A percentile compares a stretch with the other conserved stretches of the same genome.
phyloP scores from a whole-genome alignment of 1,284 basidiomycete genomes.

The Irpex sp. region DNA sequence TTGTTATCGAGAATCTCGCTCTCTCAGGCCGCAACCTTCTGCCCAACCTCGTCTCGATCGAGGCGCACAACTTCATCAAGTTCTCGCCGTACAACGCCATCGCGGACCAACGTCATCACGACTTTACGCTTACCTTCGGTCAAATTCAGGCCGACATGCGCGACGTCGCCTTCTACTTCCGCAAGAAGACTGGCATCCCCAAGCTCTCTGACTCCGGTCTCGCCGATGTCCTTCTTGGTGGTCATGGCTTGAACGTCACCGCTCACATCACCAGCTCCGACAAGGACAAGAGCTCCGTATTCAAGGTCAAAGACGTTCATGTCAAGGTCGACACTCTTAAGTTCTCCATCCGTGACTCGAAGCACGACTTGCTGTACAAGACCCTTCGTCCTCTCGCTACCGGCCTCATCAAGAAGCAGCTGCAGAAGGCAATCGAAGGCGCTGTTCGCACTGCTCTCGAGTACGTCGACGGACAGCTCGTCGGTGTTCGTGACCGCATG shows the following conservation, averaged over 20 bases:
- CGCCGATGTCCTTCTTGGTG: constrained; percentile 87
- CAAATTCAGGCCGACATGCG: constrained; percentile 96
- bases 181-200: constrained; percentile 74
- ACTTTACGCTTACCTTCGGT: constrained; percentile 66
- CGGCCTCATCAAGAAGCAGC: constrained; percentile 86
- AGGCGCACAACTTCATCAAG: constrained; percentile 82
- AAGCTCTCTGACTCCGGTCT: constrained; percentile 88
- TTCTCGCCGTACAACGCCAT: constrained; percentile 71
- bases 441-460: constrained; percentile 81
- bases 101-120: constrained; percentile 61
- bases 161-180: constrained; percentile 88
- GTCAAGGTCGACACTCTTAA: constrained; percentile 85
- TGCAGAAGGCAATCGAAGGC: constrained; percentile 79
- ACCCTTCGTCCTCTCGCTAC: constrained; percentile 73
- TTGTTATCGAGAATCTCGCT: constrained; percentile 92
- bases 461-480: constrained; percentile 84
- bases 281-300: constrained; percentile 67
- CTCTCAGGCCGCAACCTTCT: constrained; percentile 83
- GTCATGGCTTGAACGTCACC: constrained; percentile 67
- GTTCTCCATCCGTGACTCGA: constrained; percentile 89
- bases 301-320: constrained; percentile 74
- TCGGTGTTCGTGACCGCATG: constrained; percentile 75
- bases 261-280: constrained; percentile 64
- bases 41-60: constrained; percentile 78
- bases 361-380: constrained; percentile 92